phyloP scores from a whole-genome alignment of 495 filamentous ascomycete species.

The Talaromyces adpressus region DNA sequence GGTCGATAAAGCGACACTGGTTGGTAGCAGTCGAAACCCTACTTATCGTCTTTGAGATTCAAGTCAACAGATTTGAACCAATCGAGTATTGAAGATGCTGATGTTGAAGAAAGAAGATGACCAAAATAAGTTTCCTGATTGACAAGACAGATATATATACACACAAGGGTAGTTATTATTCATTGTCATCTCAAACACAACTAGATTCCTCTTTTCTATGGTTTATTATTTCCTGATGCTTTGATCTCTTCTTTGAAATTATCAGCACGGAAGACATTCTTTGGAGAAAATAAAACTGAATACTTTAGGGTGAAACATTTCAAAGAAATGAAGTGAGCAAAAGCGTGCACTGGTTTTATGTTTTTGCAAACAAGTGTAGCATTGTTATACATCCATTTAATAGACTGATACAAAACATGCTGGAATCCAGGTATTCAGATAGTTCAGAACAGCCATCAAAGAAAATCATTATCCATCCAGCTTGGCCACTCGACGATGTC shows the following conservation, averaged over 20 bases:
- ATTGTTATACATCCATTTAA: too few species aligned
- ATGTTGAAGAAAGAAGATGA: constrained; percentile 5
- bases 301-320: too few species aligned
- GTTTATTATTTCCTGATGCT: constrained; percentile 7
- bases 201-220: constrained; percentile 6
- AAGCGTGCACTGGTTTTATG: too few species aligned
- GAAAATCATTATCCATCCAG: too few species aligned
- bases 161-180: constrained; percentile 6
- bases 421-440: too few species aligned
- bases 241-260: constrained; percentile 6
- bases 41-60: neutral
- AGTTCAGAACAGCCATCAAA: too few species aligned
- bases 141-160: constrained; percentile 4
- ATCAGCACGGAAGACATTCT: constrained; percentile 6
- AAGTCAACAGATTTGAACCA: neutral
- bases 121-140: neutral
- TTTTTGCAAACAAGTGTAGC: too few species aligned
- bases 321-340: too few species aligned
- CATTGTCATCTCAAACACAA: constrained; percentile 7
- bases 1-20: too few species aligned
- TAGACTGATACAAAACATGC: too few species aligned
- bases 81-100: neutral
- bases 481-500: too few species aligned
- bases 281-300: constrained; percentile 2
- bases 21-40: too few species aligned